Conservation (phyloP, 1,284 basidiomycete species). For the Melampsora americana region DNA sequence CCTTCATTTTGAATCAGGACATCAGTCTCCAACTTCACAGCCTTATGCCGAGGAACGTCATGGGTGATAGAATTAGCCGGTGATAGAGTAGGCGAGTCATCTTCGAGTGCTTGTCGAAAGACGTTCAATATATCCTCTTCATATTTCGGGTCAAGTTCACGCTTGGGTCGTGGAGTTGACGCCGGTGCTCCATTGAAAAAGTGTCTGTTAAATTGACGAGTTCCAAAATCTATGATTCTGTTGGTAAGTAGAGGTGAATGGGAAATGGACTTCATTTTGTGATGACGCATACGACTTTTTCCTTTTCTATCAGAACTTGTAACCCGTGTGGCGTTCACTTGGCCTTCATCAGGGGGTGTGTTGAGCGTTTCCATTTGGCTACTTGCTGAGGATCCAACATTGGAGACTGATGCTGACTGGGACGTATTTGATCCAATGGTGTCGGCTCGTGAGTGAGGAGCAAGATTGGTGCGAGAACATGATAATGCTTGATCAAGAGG, state of each 20-base stretch:
- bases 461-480: too few relatives aligned
- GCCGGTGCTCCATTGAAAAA: background rate
- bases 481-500: too few relatives aligned
- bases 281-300: background rate
- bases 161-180: background rate
- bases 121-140: background rate
- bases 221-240: conserved; percentile 1
- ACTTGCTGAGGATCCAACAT: background rate
- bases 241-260: conserved; percentile 2
- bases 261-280: background rate
- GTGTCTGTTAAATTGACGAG: background rate
- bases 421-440: conserved; percentile 4
- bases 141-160: background rate
- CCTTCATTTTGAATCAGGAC: conserved; percentile 37
- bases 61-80: background rate
- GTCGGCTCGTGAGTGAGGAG: background rate
- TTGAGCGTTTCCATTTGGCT: background rate
- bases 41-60: background rate
- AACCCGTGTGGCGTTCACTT: background rate
- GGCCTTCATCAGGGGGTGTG: background rate
- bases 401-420: background rate
- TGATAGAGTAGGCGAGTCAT: background rate
- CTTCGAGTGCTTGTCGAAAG: background rate
- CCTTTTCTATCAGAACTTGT: background rate
- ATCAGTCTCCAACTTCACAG: conserved; percentile 14